Base-by-base conservation (phyloP, 345 rosid genomes). In the Nephelium lappaceum region DNA sequence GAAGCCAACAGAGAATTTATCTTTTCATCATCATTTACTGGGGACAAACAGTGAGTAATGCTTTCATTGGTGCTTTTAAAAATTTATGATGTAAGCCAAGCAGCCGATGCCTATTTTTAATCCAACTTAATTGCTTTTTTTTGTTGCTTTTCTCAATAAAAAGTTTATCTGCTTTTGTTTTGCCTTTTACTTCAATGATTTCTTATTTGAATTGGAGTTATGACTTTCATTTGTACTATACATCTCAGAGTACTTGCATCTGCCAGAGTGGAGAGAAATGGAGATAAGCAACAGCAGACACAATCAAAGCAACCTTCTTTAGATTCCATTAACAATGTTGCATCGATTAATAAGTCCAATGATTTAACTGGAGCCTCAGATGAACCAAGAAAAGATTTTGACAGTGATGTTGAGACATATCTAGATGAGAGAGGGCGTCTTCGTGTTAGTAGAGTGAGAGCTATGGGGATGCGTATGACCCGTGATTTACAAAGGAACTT, bases 1-100 rank as follows among this genome's bases (percentile, higher is more conserved):
- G 99, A 96, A 89, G 95, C 98, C 73, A 94, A 94, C 81, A 90
- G 92, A 84, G 98, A 94, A 83, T 96, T 90, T 85, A 93, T 96
- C 77, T 94, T 93, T 81, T 96, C 99, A 0, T 91, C 98, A 73
- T 88, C 97, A 23, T 96, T 90, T 85, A 81, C 88, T 62, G 99
- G 99, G 31, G 92, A 96, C 81, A 96, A 94, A 88, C 89, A 91
- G 99, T 96, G 84, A 91, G 91, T 84, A 55, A 67, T 78, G 27
- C 39, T 62, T 53, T 31, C 60, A 31, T 68, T 1, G 51, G 21
- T 8, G 64, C 51, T 43, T 67, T 67, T 43, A 2, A 2, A 43
- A 10, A 51, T 11, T 72, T 19, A 63, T 67, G 45, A 23, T 25
- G 27, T 19, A 55, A 27, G 71, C 21, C 39, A 57, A 72, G 65